Evolutionary conservation across 2,329 filamentous ascomycete species (phyloP), one percentile per base, ranked within the genome.

Genomic region (Xylaria sp.): DNA sequence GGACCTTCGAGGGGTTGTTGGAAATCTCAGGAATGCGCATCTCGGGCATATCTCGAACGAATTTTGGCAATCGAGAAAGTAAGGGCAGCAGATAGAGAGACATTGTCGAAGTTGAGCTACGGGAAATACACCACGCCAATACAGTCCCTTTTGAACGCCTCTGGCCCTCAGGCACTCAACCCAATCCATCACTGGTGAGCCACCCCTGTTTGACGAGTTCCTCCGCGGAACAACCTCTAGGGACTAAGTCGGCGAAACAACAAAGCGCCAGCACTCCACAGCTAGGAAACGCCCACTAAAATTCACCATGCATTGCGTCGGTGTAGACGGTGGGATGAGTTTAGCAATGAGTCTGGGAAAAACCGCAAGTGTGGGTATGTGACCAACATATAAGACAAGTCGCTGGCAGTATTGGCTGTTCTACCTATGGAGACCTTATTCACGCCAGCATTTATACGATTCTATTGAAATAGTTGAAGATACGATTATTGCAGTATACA

Each of bases 221-320:
- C 65, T 67, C 68, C 68, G 67, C 68, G 68, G 68, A 65, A 61
- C 49, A 69, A 68, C 43, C n/a, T n/a, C n/a, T 59, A 17, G 25
- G 45, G 4, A 54, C 19, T 47, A 43, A n/a, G 1, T 37, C 59
- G 54, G 57, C 46, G 51, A 38, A 61, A 56, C 40, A 35, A 21
- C n/a, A 57, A 17, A 9, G 28, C 49, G 35, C 6, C 14, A n/a
- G 33, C 14, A 38, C 28, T 21, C n/a, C 28, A 23, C 21, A 21
- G 23, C 14, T 11, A 7, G 37, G 25, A 42, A n/a, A 38, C 42
- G 1, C 15, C 23, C 14, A 31, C 5, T 23, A 15, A 17, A 6
- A 54, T 50, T 3, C 21, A 37, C 23, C 9, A 54, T 43, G 5
- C n/a, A 43, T 11, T 15, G 1, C 4, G n/a, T 9, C 14, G 47